Base-by-base conservation (phyloP, 2,329 filamentous ascomycete species). In the Fusarium sp. region DNA sequence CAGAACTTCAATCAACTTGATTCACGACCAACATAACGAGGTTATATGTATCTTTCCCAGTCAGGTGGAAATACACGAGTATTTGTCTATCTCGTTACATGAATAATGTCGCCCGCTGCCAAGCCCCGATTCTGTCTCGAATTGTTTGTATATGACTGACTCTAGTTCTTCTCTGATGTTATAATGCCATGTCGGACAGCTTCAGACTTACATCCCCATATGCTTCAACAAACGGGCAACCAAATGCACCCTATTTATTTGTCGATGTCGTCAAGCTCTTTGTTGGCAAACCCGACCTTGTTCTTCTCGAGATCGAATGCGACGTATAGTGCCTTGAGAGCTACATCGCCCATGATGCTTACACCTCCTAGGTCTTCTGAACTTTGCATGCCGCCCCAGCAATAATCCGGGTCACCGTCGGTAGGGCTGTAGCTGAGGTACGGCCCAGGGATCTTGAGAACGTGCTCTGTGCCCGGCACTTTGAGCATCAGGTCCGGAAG, bases 321-420 rank as follows among this genome's bases (percentile, higher is more conserved):
- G 30, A 91, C 89, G 76, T 92, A 94, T 68, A 92, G 84, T 58
- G 87, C 87, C 87, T 96, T 96, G 71, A 96, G 85, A 82, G 94
- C 93, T 59, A 92, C 84, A 65, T 94, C 92, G 12, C 93, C 93
- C 59, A 94, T 87, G 75, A 97, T 93, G 59, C 85, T 88, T 68
- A 90, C 84, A 3, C 77, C 75, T 52, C 49, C 49, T 25, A 83
- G 72, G 25, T 75, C 76, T 18, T 79, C 80, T 45, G 83, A 79
- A 34, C 81, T 84, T 83, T 96, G 93, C 68, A 97, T 86, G 51
- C 92, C 93, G 58, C 93, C 93, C 78, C 88, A 94, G 84, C 93
- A 96, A 59, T 78, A 84, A 29, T 84, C 84, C 4, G 80, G 81
- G 13, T 84, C 83, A 18, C 84, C 80, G 15, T 84, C 78, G 25